These are phyloP conservation scores for Psophocarpus tetragonolobus DNA, from an alignment of 306 rosid genomes.

Conservation along the genomic window DNA sequence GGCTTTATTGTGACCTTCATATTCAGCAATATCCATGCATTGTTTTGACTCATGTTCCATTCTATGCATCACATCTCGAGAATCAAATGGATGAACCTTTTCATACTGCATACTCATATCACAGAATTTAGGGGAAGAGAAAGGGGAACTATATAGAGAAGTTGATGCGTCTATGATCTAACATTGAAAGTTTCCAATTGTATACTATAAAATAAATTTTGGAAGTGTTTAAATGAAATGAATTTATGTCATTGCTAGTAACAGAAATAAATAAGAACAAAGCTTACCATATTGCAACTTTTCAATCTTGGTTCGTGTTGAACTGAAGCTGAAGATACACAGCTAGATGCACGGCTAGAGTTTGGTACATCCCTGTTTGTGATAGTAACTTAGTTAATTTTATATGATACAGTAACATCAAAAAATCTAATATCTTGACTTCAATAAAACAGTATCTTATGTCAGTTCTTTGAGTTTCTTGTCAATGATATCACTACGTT, in stretches of 20 bases:
- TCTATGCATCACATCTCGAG: constrained; percentile 34
- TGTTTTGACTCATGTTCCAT: constrained; percentile 29
- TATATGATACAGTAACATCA: background rate
- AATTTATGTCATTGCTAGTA: background rate
- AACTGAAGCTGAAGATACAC: constrained; percentile 32
- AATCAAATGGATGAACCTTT: constrained; percentile 60
- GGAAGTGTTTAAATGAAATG: constrained; percentile 12
- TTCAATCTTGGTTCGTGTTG: constrained; percentile 34
- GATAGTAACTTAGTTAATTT: constrained; percentile 18
- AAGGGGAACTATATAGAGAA: background rate
- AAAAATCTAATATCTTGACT: constrained; percentile 12
- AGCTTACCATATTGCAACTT: constrained; percentile 40
- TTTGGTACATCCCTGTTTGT: constrained; percentile 46
- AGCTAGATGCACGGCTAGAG: constrained; percentile 29
- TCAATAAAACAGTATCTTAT: constrained; percentile 13
- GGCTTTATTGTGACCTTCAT: constrained; percentile 38
- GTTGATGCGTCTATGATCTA: constrained; percentile 15
- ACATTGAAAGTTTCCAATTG: constrained; percentile 8
- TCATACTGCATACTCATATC: constrained; percentile 50
- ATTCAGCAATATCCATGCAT: constrained; percentile 30
- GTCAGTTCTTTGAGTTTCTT: background rate
- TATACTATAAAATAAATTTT: background rate
- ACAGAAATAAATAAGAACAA: constrained; percentile 19
- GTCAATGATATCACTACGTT: background rate
- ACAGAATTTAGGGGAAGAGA: constrained; percentile 15